Percentiles rank a stretch among this genome's conserved stretches.
phyloP scores from a whole-genome alignment of 208 protist species.

The Blechomonas ayalai region DNA sequence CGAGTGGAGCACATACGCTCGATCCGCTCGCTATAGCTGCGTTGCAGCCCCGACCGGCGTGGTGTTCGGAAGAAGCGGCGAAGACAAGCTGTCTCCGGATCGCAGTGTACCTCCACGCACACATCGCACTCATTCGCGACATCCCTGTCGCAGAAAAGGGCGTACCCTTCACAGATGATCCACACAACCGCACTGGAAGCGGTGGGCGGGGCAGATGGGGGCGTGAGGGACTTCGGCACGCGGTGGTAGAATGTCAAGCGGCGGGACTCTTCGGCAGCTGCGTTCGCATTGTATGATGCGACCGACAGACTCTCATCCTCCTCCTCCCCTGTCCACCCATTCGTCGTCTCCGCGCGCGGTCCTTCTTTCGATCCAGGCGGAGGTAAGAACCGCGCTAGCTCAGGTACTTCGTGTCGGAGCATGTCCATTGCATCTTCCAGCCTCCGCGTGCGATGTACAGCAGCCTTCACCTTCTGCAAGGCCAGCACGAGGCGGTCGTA shows the following conservation, averaged over 20 bases:
- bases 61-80: conserved; percentile 46
- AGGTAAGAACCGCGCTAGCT: conserved; percentile 2
- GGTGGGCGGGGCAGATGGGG: background rate
- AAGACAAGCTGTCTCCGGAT: conserved; percentile 41
- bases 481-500: conserved; percentile 6
- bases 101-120: conserved; percentile 23
- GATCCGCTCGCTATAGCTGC: conserved; percentile 21
- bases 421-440: background rate
- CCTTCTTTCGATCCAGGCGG: background rate
- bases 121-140: conserved; percentile 19
- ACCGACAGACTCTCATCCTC: background rate
- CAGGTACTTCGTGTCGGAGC: background rate
- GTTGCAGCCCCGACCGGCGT: conserved; percentile 14
- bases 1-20: conserved; percentile 19
- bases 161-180: conserved; percentile 50
- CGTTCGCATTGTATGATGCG: conserved; percentile 13
- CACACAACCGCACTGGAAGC: conserved; percentile 8
- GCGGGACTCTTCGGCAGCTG: conserved; percentile 19
- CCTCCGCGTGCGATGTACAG: background rate
- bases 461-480: conserved; percentile 11
- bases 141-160: conserved; percentile 20
- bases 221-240: background rate
- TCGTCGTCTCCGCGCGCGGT: background rate
- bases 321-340: background rate
- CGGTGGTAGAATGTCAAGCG: background rate